Evolutionary conservation across 2,329 filamentous ascomycete species (phyloP).

Genomic region (Hyphodiscus sp.): DNA sequence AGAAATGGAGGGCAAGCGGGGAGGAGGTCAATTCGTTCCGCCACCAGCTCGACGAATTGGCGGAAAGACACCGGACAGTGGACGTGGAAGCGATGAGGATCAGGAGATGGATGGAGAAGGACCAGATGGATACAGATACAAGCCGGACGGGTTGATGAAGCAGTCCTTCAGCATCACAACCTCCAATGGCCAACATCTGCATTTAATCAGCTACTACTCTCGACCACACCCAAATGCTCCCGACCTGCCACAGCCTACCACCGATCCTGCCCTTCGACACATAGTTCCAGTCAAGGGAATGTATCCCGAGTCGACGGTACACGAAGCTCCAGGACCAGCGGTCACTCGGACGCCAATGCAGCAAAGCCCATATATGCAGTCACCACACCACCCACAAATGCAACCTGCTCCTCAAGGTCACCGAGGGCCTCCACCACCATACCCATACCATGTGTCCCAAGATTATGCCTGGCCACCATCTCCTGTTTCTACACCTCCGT

Average conservation of each 20-base stretch:
- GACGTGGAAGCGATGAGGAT: slow-evolving; percentile 74
- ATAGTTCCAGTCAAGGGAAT: slow-evolving; percentile 88
- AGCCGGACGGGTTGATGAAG: slow-evolving; percentile 97
- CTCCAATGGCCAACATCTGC: slow-evolving; percentile 80
- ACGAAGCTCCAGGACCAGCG: slow-evolving; percentile 75
- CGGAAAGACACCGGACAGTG: slow-evolving; percentile 78
- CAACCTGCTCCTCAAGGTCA: slow-evolving; percentile 31
- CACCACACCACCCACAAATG: slow-evolving; percentile 36
- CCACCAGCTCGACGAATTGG: slow-evolving; percentile 47
- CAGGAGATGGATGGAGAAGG: slow-evolving; percentile 63
- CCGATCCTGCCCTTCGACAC: slow-evolving; percentile 70
- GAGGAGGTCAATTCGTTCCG: slow-evolving; percentile 63
- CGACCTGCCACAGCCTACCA: slow-evolving; percentile 73
- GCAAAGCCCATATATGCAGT: slow-evolving; percentile 38
- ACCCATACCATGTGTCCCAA: slow-evolving; percentile 31
- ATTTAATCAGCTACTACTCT: slow-evolving; percentile 96
- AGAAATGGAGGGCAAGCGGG: slow-evolving; percentile 98
- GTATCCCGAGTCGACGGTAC: slow-evolving; percentile 93
- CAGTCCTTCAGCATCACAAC: slow-evolving; percentile 99
- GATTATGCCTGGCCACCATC: slow-evolving; percentile 50
- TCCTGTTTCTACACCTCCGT: slow-evolving; percentile 48
- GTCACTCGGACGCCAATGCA: slow-evolving; percentile 70
- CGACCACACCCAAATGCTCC: slow-evolving; percentile 67
- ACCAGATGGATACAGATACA: slow-evolving; percentile 88
- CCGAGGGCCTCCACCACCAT: slow-evolving; percentile 35